phyloP scores from a whole-genome alignment of 2,329 filamentous ascomycete species.

The Chaetomium sp. region DNA sequence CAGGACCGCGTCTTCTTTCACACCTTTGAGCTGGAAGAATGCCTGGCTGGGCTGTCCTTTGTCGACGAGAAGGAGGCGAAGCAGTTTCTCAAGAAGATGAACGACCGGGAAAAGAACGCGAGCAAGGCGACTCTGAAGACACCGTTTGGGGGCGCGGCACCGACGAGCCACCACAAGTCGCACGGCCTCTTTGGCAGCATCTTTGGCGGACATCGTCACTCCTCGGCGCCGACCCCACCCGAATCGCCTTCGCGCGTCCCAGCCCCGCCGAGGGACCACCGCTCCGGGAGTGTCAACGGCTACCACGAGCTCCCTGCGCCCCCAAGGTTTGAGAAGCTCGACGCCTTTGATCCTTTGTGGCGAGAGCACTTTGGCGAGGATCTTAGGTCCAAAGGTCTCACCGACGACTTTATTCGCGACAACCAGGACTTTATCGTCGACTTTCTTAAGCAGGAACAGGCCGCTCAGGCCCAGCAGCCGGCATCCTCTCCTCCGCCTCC shows the following conservation, averaged over 20 bases:
- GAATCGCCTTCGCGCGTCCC: conserved; percentile 45
- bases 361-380: conserved; percentile 60
- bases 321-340: conserved; percentile 56
- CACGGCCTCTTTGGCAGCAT: conserved; percentile 52
- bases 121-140: conserved; percentile 78
- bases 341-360: conserved; percentile 60
- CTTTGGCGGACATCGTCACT: conserved; percentile 55
- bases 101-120: conserved; percentile 91
- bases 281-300: conserved; percentile 42
- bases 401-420: conserved; percentile 60
- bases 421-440: conserved; percentile 64
- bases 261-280: conserved; percentile 32
- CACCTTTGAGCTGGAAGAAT: conserved; percentile 92
- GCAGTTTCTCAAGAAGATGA: conserved; percentile 95
- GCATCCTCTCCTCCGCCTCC: conserved; percentile 21
- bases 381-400: conserved; percentile 55
- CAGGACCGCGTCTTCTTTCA: conserved; percentile 98
- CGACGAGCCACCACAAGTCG: conserved; percentile 33
- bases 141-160: conserved; percentile 57
- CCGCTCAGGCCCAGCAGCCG: conserved; percentile 30
- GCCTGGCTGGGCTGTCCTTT: conserved; percentile 83
- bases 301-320: conserved; percentile 29
- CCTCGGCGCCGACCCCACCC: conserved; percentile 50
- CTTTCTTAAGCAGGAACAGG: conserved; percentile 54
- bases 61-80: conserved; percentile 96